phyloP scores from a whole-genome alignment of 768 basidiomycete species.

The Naganishia friedmannii region DNA sequence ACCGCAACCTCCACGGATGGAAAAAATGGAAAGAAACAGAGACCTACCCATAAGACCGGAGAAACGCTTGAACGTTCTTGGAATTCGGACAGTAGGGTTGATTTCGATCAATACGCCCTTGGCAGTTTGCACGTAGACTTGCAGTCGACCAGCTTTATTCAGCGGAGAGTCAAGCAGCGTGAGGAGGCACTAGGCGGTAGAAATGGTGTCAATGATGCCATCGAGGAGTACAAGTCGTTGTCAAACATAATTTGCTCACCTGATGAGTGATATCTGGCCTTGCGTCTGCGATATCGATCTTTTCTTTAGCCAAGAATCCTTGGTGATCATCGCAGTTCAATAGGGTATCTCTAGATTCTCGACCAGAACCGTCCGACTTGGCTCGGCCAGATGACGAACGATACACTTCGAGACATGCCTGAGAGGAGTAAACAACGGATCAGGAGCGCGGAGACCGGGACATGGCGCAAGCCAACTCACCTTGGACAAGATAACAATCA shows the following conservation, averaged over 20 bases:
- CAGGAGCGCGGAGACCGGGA: background rate
- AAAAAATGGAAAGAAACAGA: background rate
- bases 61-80: constrained; percentile 97
- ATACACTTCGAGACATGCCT: constrained; percentile 95
- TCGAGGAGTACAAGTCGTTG: background rate
- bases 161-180: constrained; percentile 95
- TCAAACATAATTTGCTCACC: constrained; percentile 56
- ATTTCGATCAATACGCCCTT: constrained; percentile 96
- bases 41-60: constrained; percentile 91
- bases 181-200: constrained; percentile 71
- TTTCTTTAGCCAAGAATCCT: constrained; percentile 94
- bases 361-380: constrained; percentile 52
- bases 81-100: constrained; percentile 95
- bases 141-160: constrained; percentile 93
- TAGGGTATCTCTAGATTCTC: constrained; percentile 75
- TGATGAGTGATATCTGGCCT: constrained; percentile 98
- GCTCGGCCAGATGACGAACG: constrained; percentile 36
- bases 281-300: constrained; percentile 98
- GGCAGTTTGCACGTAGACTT: constrained; percentile 97
- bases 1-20: background rate
- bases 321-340: constrained; percentile 99
- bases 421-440: constrained; percentile 41
- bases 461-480: constrained; percentile 34
- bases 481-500: constrained; percentile 76
- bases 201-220: background rate